A percentile compares a stretch with the other conserved stretches of the same genome.
phyloP scores from a whole-genome alignment of 192 early-diverging fungal genomes.

The Coemansia sp. region DNA sequence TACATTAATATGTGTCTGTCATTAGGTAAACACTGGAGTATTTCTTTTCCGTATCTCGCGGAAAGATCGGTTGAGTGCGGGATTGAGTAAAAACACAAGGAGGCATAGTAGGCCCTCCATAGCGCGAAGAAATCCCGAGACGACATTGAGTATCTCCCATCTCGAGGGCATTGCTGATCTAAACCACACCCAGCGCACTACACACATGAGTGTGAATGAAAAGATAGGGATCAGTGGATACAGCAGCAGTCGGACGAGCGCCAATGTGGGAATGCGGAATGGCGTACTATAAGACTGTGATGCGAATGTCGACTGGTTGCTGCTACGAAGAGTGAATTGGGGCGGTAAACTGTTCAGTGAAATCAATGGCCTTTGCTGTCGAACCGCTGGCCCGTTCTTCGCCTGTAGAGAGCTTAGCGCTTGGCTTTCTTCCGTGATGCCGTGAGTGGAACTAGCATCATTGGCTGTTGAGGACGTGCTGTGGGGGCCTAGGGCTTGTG shows the following conservation, averaged over 20 bases:
- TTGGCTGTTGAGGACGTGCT: constrained; percentile 1
- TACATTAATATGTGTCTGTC: background rate
- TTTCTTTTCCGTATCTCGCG: constrained; percentile 52
- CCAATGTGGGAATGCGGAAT: constrained; percentile 49
- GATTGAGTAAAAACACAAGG: constrained; percentile 53
- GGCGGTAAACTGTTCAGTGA: constrained; percentile 26
- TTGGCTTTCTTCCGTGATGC: background rate
- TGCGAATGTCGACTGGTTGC: constrained; percentile 24
- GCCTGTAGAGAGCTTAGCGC: background rate
- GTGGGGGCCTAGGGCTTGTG: background rate
- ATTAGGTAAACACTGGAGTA: constrained; percentile 30
- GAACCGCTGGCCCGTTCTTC: background rate
- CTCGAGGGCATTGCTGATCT: constrained; percentile 47
- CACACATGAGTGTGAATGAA: constrained; percentile 54
- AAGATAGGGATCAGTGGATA: constrained; percentile 54
- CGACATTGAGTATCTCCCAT: constrained; percentile 47
- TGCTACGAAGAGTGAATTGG: constrained; percentile 18
- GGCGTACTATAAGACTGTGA: constrained; percentile 20
- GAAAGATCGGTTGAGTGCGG: constrained; percentile 52
- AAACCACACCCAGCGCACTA: constrained; percentile 57
- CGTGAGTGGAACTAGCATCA: background rate
- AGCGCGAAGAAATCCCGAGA: constrained; percentile 45
- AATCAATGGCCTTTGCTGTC: constrained; percentile 17
- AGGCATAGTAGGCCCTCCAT: constrained; percentile 50
- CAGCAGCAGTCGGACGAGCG: constrained; percentile 41